Conservation (phyloP, 176 grass and related monocot species). For the Bolboschoenus planiculmis region DNA sequence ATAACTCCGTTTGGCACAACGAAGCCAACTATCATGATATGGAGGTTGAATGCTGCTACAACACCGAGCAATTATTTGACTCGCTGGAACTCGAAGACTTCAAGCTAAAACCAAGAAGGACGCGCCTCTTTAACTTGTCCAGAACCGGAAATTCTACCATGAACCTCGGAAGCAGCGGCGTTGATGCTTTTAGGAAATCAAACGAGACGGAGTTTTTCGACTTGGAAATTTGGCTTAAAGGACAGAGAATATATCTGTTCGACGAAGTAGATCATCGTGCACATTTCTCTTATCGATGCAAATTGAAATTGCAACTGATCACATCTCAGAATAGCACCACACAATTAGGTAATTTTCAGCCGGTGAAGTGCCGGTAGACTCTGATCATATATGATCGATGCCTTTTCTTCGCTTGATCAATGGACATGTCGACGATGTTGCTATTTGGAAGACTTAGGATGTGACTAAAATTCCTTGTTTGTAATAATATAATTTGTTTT, state of each 20-base stretch:
- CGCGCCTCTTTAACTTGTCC: not conserved
- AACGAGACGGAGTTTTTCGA: conserved; percentile 20
- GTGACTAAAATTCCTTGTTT: not conserved
- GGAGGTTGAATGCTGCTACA: conserved; percentile 30
- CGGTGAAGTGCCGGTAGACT: not conserved
- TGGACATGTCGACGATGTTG: not conserved
- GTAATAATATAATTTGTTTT: not conserved
- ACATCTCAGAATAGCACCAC: not conserved
- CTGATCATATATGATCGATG: no score
- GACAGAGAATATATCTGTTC: not conserved
- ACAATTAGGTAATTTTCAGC: not conserved
- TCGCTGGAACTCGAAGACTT: conserved; percentile 6
- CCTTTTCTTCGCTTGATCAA: no score
- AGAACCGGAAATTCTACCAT: not conserved
- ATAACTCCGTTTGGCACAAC: conserved; percentile 29
- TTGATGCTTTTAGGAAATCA: conserved; percentile 14
- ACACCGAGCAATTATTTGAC: conserved; percentile 31
- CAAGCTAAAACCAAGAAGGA: not conserved
- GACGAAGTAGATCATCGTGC: not conserved
- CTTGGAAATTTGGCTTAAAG: conserved; percentile 15
- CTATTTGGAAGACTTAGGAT: not conserved
- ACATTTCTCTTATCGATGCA: not conserved
- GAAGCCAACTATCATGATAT: conserved; percentile 16
- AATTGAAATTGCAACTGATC: not conserved
- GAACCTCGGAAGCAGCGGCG: conserved; percentile 20